Conservation (phyloP, 2,329 filamentous ascomycete species). For the Dryadomyces quercus-mongolicae region DNA sequence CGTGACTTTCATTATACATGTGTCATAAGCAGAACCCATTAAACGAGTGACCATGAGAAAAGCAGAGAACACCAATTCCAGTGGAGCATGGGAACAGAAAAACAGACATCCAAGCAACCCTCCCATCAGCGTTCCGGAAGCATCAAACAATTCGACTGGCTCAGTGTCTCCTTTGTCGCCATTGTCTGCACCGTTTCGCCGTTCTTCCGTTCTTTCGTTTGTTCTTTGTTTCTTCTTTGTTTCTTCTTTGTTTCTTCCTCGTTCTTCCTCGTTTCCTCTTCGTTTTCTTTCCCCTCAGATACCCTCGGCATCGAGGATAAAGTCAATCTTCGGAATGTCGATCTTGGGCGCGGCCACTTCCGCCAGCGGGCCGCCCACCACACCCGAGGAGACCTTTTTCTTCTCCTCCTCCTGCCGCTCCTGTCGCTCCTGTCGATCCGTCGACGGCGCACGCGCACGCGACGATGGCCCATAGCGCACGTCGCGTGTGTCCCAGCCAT, state of each 20-base stretch:
- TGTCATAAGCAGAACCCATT: constrained; percentile 1
- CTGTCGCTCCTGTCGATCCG: constrained; percentile 1
- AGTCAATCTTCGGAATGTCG: constrained; percentile 46
- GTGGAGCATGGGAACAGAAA: not conserved
- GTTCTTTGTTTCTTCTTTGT: not conserved
- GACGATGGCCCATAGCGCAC: constrained; percentile 61
- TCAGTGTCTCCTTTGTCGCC: too few relatives aligned
- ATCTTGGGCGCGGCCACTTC: constrained; percentile 47
- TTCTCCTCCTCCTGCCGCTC: constrained; percentile 7
- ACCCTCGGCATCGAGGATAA: constrained; percentile 29
- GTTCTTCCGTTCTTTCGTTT: too few relatives aligned
- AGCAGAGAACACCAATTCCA: not conserved
- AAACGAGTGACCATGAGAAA: not conserved
- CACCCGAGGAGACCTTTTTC: not conserved
- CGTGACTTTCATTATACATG: constrained; percentile 1
- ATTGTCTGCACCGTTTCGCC: too few relatives aligned
- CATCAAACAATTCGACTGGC: too few relatives aligned
- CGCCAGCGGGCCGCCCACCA: constrained; percentile 21
- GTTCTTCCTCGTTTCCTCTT: not conserved
- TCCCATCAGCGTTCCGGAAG: not conserved
- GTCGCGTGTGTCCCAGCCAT: constrained; percentile 74
- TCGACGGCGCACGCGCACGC: not conserved
- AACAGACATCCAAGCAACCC: not conserved
- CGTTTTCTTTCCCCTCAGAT: not conserved
- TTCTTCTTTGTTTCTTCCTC: not conserved